Conservation (phyloP, 163 green algal species). For the Chlamydomonas reinhardtii region DNA sequence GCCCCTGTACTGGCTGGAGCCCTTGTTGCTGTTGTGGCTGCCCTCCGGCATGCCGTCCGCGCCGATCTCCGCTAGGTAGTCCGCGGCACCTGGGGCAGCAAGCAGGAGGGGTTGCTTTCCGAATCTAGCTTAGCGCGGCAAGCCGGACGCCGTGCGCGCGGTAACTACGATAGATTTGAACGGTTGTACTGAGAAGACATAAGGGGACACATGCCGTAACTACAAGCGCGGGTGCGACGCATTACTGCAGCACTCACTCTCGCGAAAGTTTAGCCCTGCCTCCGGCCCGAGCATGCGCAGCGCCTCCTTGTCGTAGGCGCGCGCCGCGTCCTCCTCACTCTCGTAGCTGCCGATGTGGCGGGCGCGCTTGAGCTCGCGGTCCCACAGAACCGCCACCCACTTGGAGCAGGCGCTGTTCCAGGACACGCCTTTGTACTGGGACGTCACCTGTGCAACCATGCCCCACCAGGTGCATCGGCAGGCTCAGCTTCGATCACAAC, state of each 20-base stretch:
- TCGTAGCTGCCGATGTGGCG: slow-evolving; percentile 87
- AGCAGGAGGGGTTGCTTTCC: no score
- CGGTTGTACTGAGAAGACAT: no score
- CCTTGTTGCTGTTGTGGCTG: slow-evolving; percentile 52
- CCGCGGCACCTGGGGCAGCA: slow-evolving; percentile 10
- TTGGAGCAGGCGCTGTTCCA: slow-evolving; percentile 83
- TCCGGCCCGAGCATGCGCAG: slow-evolving; percentile 69
- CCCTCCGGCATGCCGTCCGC: slow-evolving; percentile 24
- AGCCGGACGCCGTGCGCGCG: no score
- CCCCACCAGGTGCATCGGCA: no score
- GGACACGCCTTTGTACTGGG: slow-evolving; percentile 80
- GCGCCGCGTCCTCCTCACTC: slow-evolving; percentile 86
- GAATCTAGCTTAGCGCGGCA: no score
- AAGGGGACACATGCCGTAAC: no score
- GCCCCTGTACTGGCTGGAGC: slow-evolving; percentile 66
- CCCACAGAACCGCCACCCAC: slow-evolving; percentile 79
- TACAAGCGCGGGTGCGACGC: background rate
- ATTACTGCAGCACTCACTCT: slow-evolving; percentile 54
- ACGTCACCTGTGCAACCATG: slow-evolving; percentile 53
- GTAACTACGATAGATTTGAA: no score
- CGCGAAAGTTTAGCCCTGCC: slow-evolving; percentile 72
- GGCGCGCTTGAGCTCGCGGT: slow-evolving; percentile 59
- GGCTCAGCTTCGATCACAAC: no score
- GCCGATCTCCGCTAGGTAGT: slow-evolving; percentile 42
- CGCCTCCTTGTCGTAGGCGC: slow-evolving; percentile 89